These are phyloP conservation scores for Erigeron canadensis DNA, from an alignment of 129 eudicot genomes.

Conservation along the genomic window DNA sequence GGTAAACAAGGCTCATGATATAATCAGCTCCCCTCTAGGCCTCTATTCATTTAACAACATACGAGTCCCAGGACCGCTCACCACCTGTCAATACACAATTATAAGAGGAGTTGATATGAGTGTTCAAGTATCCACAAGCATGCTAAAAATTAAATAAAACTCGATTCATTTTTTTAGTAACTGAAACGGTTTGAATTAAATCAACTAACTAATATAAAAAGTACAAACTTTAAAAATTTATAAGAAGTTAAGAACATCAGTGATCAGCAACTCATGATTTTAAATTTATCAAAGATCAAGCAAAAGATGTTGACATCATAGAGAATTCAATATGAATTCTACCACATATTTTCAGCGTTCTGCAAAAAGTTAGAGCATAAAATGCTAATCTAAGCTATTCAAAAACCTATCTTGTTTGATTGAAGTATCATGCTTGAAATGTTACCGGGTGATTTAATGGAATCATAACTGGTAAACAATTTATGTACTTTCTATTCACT, in stretches of 20 bases:
- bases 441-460: not conserved
- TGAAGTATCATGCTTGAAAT: not conserved
- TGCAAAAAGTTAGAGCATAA: not conserved
- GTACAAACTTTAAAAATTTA: not conserved
- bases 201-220: not conserved
- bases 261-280: not conserved
- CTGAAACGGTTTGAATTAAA: not conserved
- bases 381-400: not conserved
- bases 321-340: no score
- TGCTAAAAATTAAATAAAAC: not conserved
- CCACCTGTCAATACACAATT: slow-evolving; percentile 4
- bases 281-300: not conserved
- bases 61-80: not conserved
- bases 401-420: not conserved
- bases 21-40: not conserved
- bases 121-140: not conserved
- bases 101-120: not conserved
- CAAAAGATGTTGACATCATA: not conserved
- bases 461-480: not conserved
- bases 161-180: no score
- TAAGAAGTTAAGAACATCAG: not conserved
- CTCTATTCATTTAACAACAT: not conserved
- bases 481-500: slow-evolving; percentile 1
- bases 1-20: not conserved
- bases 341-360: not conserved